A percentile compares a stretch with the other conserved stretches of the same genome.
phyloP scores from a whole-genome alignment of 2,329 filamentous ascomycete species.

The Chaetomium strumarium region DNA sequence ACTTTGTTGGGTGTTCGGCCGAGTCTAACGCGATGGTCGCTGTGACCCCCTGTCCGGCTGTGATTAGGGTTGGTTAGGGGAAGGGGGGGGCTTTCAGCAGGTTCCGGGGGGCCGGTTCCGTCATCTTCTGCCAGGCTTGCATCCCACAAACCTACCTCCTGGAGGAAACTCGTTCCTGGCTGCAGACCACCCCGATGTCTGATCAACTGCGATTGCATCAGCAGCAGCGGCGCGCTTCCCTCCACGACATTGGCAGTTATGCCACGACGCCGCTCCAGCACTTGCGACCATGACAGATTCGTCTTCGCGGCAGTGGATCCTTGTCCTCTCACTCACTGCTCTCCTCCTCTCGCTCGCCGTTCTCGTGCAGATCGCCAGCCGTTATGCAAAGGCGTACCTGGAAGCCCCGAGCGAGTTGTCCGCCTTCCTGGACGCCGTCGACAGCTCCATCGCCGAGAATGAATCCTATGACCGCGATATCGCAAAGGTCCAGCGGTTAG shows the following conservation, averaged over 20 bases:
- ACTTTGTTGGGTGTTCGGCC: too few relatives aligned
- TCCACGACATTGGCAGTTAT: not conserved
- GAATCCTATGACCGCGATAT: constrained; percentile 59
- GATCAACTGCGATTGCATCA: not conserved
- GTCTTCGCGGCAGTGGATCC: constrained; percentile 49
- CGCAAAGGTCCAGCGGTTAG: constrained; percentile 49
- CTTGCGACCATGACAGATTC: constrained; percentile 43
- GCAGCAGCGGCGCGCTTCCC: constrained; percentile 4
- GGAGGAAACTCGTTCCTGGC: too few relatives aligned
- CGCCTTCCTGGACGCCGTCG: constrained; percentile 54
- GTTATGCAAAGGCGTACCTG: constrained; percentile 51
- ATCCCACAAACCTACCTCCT: not conserved
- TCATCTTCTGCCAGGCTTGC: constrained; percentile 7
- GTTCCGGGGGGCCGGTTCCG: not conserved
- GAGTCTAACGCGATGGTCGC: too few relatives aligned
- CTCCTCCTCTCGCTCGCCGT: constrained; percentile 51
- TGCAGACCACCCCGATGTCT: constrained; percentile 15
- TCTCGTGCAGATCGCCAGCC: constrained; percentile 45
- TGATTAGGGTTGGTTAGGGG: too few relatives aligned
- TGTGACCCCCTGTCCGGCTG: too few relatives aligned
- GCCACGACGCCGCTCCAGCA: constrained; percentile 3
- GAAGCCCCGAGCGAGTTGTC: constrained; percentile 53
- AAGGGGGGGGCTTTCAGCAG: not conserved
- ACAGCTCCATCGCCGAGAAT: constrained; percentile 58
- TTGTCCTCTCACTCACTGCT: constrained; percentile 53